Evolutionary conservation across 2,329 filamentous ascomycete genomes (phyloP).

Genomic region (Exophiala alcalophila): DNA sequence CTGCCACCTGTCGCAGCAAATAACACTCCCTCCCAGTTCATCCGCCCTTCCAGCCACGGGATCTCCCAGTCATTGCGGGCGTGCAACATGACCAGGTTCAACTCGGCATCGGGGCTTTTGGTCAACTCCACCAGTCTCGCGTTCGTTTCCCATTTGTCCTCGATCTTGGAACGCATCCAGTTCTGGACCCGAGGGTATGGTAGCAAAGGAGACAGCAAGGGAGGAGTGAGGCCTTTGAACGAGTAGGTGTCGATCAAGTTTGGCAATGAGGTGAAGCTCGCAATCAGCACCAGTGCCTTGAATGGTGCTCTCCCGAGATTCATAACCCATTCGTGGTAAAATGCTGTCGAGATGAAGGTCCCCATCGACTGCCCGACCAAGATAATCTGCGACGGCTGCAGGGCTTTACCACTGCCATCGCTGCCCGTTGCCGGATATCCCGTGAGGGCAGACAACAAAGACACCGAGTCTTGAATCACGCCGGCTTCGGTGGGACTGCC

Average conservation of each 20-base stretch:
- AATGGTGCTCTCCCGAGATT: constrained; percentile 62
- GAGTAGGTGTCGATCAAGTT: constrained; percentile 73
- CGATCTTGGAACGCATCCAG: constrained; percentile 60
- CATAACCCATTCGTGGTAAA: constrained; percentile 48
- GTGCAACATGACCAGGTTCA: constrained; percentile 73
- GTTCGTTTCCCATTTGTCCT: constrained; percentile 79
- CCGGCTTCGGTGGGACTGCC: constrained; percentile 78
- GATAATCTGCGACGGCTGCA: constrained; percentile 63
- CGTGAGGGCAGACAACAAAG: constrained; percentile 65
- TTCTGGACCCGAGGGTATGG: constrained; percentile 63
- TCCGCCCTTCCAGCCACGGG: constrained; percentile 56
- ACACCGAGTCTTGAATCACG: constrained; percentile 72
- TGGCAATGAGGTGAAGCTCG: constrained; percentile 73
- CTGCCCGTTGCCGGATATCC: constrained; percentile 38
- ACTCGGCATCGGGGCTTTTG: constrained; percentile 49
- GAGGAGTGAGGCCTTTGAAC: constrained; percentile 71
- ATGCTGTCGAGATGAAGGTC: constrained; percentile 75
- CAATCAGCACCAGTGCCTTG: constrained; percentile 74
- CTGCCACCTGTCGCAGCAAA: constrained; percentile 26
- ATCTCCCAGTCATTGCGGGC: constrained; percentile 81
- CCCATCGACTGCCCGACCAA: constrained; percentile 85
- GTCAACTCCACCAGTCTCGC: constrained; percentile 60
- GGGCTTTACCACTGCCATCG: background rate
- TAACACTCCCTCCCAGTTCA: constrained; percentile 39
- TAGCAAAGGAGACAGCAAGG: constrained; percentile 69